Conservation (phyloP, 73 alveolate genomes). For the Blepharisma stoltei region DNA sequence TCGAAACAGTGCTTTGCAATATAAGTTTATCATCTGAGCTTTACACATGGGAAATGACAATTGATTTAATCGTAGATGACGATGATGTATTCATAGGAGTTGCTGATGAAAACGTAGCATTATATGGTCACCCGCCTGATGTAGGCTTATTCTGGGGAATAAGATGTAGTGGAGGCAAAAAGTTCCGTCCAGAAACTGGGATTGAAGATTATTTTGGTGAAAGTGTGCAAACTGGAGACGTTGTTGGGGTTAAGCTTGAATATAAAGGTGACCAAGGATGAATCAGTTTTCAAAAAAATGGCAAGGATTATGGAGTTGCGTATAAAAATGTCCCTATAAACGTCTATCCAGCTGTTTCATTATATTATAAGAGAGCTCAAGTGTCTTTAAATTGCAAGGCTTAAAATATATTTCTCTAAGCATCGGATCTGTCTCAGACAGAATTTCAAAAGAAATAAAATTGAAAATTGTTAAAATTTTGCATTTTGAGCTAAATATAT, state of each 20-base stretch:
- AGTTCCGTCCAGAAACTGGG: not conserved
- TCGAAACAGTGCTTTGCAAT: slow-evolving; percentile 38
- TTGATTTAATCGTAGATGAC: slow-evolving; percentile 40
- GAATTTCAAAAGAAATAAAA: too few species aligned
- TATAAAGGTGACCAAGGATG: not conserved
- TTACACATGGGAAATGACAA: slow-evolving; percentile 43
- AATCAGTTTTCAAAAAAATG: not conserved
- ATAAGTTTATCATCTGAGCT: slow-evolving; percentile 36
- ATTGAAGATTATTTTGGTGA: slow-evolving; percentile 13
- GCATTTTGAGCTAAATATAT: too few species aligned
- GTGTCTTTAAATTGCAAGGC: slow-evolving; percentile 9
- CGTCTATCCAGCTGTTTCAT: not conserved
- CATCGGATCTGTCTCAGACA: too few species aligned
- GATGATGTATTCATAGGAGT: slow-evolving; percentile 48
- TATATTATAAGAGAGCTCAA: not conserved
- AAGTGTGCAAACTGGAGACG: slow-evolving; percentile 10
- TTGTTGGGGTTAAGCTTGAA: not conserved
- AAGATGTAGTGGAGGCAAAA: not conserved
- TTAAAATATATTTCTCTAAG: not conserved
- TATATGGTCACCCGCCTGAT: not conserved
- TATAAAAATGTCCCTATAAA: not conserved
- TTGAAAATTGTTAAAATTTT: too few species aligned
- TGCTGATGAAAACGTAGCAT: slow-evolving; percentile 25
- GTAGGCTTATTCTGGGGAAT: not conserved
- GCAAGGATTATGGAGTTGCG: not conserved